Percentiles rank a stretch among this genome's conserved stretches.
These are phyloP conservation scores for Lentinula detonsa DNA, from an alignment of 768 basidiomycete genomes.

Conservation along the genomic window DNA sequence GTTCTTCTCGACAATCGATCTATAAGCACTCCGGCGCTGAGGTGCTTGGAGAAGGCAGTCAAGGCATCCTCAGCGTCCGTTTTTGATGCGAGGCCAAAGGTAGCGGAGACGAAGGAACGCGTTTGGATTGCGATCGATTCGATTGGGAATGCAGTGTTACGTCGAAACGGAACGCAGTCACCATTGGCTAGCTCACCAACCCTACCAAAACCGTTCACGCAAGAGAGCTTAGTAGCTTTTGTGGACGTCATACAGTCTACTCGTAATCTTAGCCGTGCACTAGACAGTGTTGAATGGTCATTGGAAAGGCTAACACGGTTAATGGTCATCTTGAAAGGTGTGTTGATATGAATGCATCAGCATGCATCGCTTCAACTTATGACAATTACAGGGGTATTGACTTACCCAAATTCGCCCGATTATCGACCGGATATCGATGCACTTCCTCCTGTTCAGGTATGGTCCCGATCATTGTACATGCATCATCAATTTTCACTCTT, in stretches of 20 bases:
- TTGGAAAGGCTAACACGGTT: conserved; percentile 59
- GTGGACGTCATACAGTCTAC: conserved; percentile 66
- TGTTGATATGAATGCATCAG: not conserved
- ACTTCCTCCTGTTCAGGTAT: conserved; percentile 74
- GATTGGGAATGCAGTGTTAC: conserved; percentile 51
- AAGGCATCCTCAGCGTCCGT: conserved; percentile 44
- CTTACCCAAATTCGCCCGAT: conserved; percentile 78
- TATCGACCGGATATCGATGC: conserved; percentile 85
- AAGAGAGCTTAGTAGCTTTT: conserved; percentile 81
- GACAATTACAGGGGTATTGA: conserved; percentile 53
- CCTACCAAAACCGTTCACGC: conserved; percentile 52
- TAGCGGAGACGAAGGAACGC: conserved; percentile 43
- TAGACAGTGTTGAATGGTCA: conserved; percentile 58
- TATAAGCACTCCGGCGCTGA: conserved; percentile 79
- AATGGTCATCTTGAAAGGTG: conserved; percentile 75
- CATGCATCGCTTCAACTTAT: not conserved
- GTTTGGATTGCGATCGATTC: conserved; percentile 68
- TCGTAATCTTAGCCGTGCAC: conserved; percentile 39
- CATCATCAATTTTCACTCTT: not conserved
- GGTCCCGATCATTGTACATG: not conserved
- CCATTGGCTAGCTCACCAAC: conserved; percentile 16
- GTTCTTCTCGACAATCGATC: conserved; percentile 62
- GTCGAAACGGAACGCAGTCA: conserved; percentile 16
- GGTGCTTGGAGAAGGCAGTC: conserved; percentile 76
- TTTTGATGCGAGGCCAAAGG: conserved; percentile 26